Evolutionary conservation across 164 flowering plant species (phyloP).

Genomic region (Kingdonia uniflora): DNA sequence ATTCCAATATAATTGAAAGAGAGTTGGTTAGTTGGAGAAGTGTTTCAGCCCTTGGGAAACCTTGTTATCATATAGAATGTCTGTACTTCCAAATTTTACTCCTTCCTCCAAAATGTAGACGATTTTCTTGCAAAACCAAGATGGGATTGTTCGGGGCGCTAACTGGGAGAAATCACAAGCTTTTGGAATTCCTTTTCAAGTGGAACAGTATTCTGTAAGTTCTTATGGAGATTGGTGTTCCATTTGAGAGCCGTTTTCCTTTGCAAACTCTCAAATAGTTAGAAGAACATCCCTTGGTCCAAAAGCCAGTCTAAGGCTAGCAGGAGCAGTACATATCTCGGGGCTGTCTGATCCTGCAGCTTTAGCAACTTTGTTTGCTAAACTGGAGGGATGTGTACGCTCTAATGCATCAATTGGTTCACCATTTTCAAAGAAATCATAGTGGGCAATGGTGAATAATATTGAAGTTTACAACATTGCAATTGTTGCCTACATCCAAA

Average conservation of each 20-base stretch:
- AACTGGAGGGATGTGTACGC: conserved; percentile 85
- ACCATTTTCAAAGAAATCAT: conserved; percentile 61
- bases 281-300: too few relatives aligned
- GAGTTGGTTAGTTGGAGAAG: conserved; percentile 98
- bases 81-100: conserved; percentile 76
- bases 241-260: conserved; percentile 1
- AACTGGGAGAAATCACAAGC: too few relatives aligned
- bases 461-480: too few relatives aligned
- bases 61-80: conserved; percentile 64
- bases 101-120: conserved; percentile 65
- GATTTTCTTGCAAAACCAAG: conserved; percentile 58
- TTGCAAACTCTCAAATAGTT: too few relatives aligned
- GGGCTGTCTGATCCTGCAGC: conserved; percentile 43
- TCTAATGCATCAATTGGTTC: conserved; percentile 66
- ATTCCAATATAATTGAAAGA: conserved; percentile 86
- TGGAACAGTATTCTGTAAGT: conserved; percentile 18
- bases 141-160: too few relatives aligned
- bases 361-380: conserved; percentile 90
- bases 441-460: too few relatives aligned
- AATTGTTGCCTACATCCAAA: too few relatives aligned
- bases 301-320: conserved; percentile 29
- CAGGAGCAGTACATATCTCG: conserved; percentile 70
- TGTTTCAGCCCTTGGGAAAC: conserved; percentile 94
- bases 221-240: conserved; percentile 18
- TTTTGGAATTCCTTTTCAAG: conserved; percentile 43